These are phyloP conservation scores for Tolypocladium pustulatum DNA, from an alignment of 2,329 filamentous ascomycete genomes.

Conservation along the genomic window DNA sequence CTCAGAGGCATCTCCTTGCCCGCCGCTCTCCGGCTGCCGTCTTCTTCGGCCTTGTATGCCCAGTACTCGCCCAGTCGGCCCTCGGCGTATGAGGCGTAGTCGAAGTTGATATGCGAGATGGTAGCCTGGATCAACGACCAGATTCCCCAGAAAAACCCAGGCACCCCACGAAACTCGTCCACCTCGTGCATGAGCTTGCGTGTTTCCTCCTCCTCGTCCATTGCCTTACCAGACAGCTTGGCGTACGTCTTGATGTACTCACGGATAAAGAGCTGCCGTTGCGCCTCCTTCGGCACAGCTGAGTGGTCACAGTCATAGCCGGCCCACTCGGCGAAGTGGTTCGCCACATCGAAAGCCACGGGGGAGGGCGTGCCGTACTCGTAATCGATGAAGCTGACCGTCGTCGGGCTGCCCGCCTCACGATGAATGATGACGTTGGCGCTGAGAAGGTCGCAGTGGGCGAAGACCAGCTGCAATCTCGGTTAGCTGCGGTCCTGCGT, in stretches of 20 bases:
- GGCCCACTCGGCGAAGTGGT: constrained; percentile 98
- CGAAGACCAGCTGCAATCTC: constrained; percentile 63
- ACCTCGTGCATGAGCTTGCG: constrained; percentile 68
- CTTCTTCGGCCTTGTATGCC: constrained; percentile 71
- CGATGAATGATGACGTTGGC: constrained; percentile 84
- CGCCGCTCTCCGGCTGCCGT: constrained; percentile 44
- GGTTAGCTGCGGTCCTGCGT: constrained; percentile 5
- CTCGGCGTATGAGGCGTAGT: constrained; percentile 89
- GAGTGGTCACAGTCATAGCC: constrained; percentile 91
- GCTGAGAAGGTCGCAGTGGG: constrained; percentile 90
- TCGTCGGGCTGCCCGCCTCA: constrained; percentile 21
- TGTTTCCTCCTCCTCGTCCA: constrained; percentile 51
- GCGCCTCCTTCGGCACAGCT: constrained; percentile 65
- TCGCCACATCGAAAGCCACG: constrained; percentile 90
- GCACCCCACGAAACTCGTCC: constrained; percentile 77
- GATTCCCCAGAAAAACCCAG: constrained; percentile 85
- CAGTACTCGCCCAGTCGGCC: constrained; percentile 81
- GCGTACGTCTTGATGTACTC: constrained; percentile 76
- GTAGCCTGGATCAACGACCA: constrained; percentile 93
- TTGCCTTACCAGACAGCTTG: constrained; percentile 30
- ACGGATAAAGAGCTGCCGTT: constrained; percentile 70
- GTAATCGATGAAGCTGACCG: constrained; percentile 84
- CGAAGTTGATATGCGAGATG: constrained; percentile 93
- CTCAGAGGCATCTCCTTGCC: constrained; percentile 59
- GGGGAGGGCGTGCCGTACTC: constrained; percentile 94